phyloP scores from a whole-genome alignment of 495 filamentous ascomycete species.

The Aspergillus sparsus region DNA sequence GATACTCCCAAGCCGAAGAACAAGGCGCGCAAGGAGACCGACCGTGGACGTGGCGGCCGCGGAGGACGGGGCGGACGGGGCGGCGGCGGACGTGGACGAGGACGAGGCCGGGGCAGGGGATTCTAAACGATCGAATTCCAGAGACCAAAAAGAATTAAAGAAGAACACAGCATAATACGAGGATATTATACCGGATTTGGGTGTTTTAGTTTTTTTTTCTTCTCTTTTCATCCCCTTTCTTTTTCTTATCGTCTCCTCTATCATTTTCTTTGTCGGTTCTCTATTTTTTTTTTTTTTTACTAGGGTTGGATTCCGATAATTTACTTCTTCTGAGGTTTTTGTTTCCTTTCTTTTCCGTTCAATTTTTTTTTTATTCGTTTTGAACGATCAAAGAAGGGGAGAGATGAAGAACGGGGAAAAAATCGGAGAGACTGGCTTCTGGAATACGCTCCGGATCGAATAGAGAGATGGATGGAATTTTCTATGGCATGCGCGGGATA shows the following conservation, averaged over 20 bases:
- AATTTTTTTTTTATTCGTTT: constrained; percentile 2
- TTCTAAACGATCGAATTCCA: constrained; percentile 39
- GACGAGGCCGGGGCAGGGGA: constrained; percentile 65
- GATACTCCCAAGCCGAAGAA: constrained; percentile 98
- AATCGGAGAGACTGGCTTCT: too few relatives aligned
- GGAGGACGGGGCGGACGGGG: constrained; percentile 57
- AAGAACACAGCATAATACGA: background rate
- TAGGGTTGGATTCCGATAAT: too few relatives aligned
- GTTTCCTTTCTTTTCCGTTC: background rate
- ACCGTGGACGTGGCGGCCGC: constrained; percentile 64
- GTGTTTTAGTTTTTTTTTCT: constrained; percentile 13
- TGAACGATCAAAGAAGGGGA: background rate
- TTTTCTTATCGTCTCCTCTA: background rate
- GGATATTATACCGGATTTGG: constrained; percentile 3
- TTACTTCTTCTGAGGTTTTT: too few relatives aligned
- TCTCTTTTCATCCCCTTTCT: background rate
- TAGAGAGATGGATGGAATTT: too few relatives aligned
- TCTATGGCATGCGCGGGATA: too few relatives aligned
- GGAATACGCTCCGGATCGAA: too few relatives aligned
- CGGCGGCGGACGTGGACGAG: constrained; percentile 64
- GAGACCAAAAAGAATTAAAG: background rate
- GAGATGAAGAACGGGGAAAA: background rate
- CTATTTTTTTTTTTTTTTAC: background rate
- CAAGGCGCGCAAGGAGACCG: constrained; percentile 93
- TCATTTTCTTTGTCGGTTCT: background rate